These are phyloP conservation scores for Leccinum ponderosum DNA, from an alignment of 1,284 basidiomycete species.

Conservation along the genomic window DNA sequence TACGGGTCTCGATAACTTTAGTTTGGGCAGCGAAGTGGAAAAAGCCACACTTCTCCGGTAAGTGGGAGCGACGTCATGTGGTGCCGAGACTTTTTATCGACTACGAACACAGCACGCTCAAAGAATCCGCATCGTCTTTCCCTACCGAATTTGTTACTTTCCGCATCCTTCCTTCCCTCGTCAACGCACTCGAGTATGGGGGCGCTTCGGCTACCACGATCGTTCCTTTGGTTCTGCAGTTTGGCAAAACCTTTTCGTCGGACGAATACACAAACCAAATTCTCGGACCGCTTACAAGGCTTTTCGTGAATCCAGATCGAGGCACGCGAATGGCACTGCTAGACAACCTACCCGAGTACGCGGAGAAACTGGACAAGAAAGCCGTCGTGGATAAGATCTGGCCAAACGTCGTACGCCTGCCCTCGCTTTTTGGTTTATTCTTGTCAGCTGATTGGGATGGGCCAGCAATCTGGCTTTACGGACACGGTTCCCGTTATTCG, in stretches of 20 bases:
- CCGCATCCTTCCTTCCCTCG: slow-evolving; percentile 85
- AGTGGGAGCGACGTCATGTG: slow-evolving; percentile 13
- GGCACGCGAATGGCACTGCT: slow-evolving; percentile 93
- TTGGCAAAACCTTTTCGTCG: slow-evolving; percentile 72
- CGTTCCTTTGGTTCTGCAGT: slow-evolving; percentile 79
- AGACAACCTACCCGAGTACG: slow-evolving; percentile 83
- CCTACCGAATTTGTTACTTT: slow-evolving; percentile 87
- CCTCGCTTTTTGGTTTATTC: neutral
- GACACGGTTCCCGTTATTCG: slow-evolving; percentile 94
- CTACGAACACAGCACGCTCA: slow-evolving; percentile 57
- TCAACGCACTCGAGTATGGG: slow-evolving; percentile 83
- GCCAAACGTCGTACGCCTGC: slow-evolving; percentile 76
- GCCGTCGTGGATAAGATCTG: slow-evolving; percentile 88
- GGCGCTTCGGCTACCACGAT: slow-evolving; percentile 80
- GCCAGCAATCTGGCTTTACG: slow-evolving; percentile 89
- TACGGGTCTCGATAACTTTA: slow-evolving; percentile 85
- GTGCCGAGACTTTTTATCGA: neutral
- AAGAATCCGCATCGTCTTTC: slow-evolving; percentile 78
- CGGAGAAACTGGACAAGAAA: slow-evolving; percentile 85
- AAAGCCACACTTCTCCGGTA: slow-evolving; percentile 75
- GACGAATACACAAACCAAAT: slow-evolving; percentile 74
- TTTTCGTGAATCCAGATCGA: slow-evolving; percentile 87
- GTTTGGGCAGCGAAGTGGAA: slow-evolving; percentile 81
- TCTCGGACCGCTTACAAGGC: slow-evolving; percentile 77
- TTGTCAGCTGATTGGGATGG: neutral